phyloP scores from a whole-genome alignment of 1,139 yeast genomes.

The Sugiyamaella neomexicana region DNA sequence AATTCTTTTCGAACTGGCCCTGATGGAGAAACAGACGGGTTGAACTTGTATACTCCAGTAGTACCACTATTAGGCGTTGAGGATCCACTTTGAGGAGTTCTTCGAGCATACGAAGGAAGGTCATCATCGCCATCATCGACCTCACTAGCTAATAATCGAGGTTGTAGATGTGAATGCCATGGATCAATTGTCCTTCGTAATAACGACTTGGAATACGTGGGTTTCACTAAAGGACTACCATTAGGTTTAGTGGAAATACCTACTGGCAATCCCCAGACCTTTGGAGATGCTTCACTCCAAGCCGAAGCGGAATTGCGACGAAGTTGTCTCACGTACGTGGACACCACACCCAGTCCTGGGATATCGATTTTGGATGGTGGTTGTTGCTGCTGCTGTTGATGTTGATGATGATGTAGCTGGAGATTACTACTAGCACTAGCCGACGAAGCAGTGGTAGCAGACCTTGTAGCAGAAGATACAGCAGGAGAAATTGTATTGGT shows the following conservation, averaged over 20 bases:
- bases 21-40: not conserved
- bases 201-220: constrained; percentile 33
- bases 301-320: constrained; percentile 56
- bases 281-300: constrained; percentile 52
- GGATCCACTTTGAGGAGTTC: constrained; percentile 5
- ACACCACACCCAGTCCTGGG: constrained; percentile 38
- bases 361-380: constrained; percentile 8
- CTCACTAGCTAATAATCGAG: constrained; percentile 75
- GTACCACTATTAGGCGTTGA: not conserved
- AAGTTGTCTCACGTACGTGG: constrained; percentile 55
- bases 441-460: constrained; percentile 17
- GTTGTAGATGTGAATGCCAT: constrained; percentile 72
- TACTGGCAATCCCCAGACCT: constrained; percentile 63
- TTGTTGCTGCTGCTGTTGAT: too few species aligned
- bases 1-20: constrained; percentile 8
- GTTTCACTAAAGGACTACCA: constrained; percentile 29
- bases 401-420: too few species aligned
- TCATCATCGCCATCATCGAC: constrained; percentile 62
- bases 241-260: constrained; percentile 55
- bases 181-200: constrained; percentile 50
- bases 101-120: constrained; percentile 16
- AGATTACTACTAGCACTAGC: not conserved
- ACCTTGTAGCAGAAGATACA: constrained; percentile 12
- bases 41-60: constrained; percentile 5
- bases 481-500: constrained; percentile 10